Percentiles rank a stretch among this genome's conserved stretches.
Evolutionary conservation across 352 stramenopile genomes (phyloP).

Genomic region (Phytopythium delawarense): DNA sequence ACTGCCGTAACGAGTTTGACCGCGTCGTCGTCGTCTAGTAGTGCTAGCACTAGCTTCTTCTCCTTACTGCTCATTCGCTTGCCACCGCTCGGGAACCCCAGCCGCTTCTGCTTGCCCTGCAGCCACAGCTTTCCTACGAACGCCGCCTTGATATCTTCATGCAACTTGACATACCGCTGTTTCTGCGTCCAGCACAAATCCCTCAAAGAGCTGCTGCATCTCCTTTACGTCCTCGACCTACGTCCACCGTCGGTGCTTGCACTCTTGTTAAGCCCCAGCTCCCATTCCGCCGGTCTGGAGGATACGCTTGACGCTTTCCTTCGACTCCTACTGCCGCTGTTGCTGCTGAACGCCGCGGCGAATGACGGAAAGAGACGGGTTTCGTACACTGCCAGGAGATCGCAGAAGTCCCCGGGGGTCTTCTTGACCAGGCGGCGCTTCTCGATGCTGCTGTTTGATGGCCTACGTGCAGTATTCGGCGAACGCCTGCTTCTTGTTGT

Average conservation of each 20-base stretch:
- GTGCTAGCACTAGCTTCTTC: slow-evolving; percentile 39
- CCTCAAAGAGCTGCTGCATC: slow-evolving; percentile 62
- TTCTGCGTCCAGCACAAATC: slow-evolving; percentile 64
- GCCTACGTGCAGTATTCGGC: slow-evolving; percentile 77
- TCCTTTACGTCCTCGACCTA: slow-evolving; percentile 60
- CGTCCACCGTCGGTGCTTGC: slow-evolving; percentile 59
- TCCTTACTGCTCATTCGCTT: slow-evolving; percentile 37
- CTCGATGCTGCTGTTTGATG: slow-evolving; percentile 67
- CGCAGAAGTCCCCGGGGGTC: slow-evolving; percentile 69
- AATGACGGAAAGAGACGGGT: slow-evolving; percentile 23
- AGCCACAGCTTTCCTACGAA: slow-evolving; percentile 39
- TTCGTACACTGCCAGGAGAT: slow-evolving; percentile 54
- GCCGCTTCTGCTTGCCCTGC: slow-evolving; percentile 22
- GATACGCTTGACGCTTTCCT: slow-evolving; percentile 8
- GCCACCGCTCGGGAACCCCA: slow-evolving; percentile 18
- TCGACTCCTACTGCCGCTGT: not conserved
- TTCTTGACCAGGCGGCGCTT: slow-evolving; percentile 64
- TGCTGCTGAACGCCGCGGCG: not conserved
- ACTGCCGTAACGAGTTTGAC: slow-evolving; percentile 11
- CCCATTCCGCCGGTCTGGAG: slow-evolving; percentile 23
- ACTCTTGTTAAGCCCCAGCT: slow-evolving; percentile 41
- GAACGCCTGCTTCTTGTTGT: slow-evolving; percentile 83
- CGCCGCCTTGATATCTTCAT: slow-evolving; percentile 29
- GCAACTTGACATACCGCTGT: slow-evolving; percentile 33
- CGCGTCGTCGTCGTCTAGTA: slow-evolving; percentile 32